These are phyloP conservation scores for Themeda triandra DNA, from an alignment of 176 grass and related monocot species.

Conservation along the genomic window DNA sequence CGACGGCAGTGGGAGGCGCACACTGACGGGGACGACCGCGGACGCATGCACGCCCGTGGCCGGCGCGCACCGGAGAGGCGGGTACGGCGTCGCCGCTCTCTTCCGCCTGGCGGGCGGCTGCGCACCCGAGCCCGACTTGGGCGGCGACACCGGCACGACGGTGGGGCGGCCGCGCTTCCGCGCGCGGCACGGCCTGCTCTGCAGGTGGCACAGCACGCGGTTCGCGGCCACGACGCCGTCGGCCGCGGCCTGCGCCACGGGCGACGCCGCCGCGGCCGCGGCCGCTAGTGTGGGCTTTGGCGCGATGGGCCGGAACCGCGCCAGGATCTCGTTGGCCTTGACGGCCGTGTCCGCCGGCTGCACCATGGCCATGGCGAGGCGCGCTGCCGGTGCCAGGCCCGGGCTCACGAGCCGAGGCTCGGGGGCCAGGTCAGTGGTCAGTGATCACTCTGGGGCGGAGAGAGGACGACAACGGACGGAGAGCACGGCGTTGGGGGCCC, in stretches of 20 bases:
- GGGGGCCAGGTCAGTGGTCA: background rate
- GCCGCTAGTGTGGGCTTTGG: constrained; percentile 57
- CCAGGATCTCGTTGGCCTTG: constrained; percentile 95
- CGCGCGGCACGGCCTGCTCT: constrained; percentile 59
- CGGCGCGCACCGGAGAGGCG: constrained; percentile 28
- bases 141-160: constrained; percentile 19
- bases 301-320: constrained; percentile 89
- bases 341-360: constrained; percentile 64
- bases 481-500: constrained; percentile 23
- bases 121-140: background rate
- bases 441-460: background rate
- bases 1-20: background rate
- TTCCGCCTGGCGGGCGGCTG: constrained; percentile 32
- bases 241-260: background rate
- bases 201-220: constrained; percentile 51
- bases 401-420: background rate
- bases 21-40: constrained; percentile 1
- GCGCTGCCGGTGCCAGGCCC: background rate
- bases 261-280: background rate
- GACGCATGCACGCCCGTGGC: constrained; percentile 25
- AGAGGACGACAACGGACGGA: background rate
- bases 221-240: constrained; percentile 5
- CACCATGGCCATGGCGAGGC: constrained; percentile 57
- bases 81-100: constrained; percentile 33
- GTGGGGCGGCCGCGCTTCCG: constrained; percentile 58